Percentiles rank a stretch among this genome's conserved stretches.
phyloP scores from a whole-genome alignment of 2,329 filamentous ascomycete species.

The Alternaria burnsii region DNA sequence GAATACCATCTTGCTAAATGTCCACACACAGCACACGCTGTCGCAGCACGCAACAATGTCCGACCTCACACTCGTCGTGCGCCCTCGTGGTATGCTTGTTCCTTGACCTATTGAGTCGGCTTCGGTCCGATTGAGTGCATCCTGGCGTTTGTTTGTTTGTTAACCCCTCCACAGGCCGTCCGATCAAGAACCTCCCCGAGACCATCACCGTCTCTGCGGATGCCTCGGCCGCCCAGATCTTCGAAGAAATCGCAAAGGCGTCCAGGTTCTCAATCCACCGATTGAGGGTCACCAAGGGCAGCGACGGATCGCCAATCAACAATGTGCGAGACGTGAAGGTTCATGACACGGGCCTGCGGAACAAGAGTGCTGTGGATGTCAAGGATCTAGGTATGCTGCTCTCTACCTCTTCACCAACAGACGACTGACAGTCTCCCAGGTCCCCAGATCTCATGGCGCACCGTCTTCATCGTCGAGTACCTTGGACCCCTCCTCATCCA shows the following conservation, averaged over 20 bases:
- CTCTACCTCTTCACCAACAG: not conserved
- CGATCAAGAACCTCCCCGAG: conserved; percentile 68
- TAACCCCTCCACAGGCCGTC: conserved; percentile 60
- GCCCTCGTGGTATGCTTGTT: conserved; percentile 54
- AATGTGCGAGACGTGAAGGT: conserved; percentile 64
- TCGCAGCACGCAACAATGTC: conserved; percentile 47
- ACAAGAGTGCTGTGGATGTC: conserved; percentile 75
- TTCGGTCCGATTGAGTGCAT: not conserved
- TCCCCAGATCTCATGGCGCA: conserved; percentile 88
- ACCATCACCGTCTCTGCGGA: conserved; percentile 62
- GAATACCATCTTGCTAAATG: conserved; percentile 16
- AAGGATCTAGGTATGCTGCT: conserved; percentile 82
- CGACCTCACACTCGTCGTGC: conserved; percentile 54
- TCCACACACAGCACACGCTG: conserved; percentile 18
- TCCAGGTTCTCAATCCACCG: conserved; percentile 66
- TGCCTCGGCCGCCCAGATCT: conserved; percentile 64
- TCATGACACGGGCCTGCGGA: conserved; percentile 63
- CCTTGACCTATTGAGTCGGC: not conserved
- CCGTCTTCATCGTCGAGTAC: conserved; percentile 96
- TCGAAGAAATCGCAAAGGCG: conserved; percentile 63
- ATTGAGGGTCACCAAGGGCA: conserved; percentile 70
- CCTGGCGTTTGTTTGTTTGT: conserved; percentile 7
- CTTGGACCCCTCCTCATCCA: conserved; percentile 90
- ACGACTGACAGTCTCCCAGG: conserved; percentile 61
- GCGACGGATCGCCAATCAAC: conserved; percentile 66